These are phyloP conservation scores for Penicillium fuscoglaucum DNA, from an alignment of 2,329 filamentous ascomycete genomes.

Conservation along the genomic window DNA sequence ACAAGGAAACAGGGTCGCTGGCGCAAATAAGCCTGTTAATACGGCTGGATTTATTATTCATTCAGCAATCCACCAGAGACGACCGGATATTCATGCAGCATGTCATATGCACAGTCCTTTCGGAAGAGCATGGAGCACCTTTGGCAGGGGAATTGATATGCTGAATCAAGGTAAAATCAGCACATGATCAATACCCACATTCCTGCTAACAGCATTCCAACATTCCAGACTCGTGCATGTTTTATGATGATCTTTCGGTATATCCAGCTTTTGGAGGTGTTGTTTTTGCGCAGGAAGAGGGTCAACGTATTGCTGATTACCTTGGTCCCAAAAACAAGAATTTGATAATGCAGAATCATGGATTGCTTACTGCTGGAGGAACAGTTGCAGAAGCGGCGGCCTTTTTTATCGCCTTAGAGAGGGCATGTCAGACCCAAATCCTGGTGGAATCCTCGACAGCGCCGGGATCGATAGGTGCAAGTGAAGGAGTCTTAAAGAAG, in stretches of 20 bases:
- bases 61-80: constrained; percentile 46
- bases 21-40: constrained; percentile 44
- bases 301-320: constrained; percentile 43
- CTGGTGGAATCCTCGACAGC: constrained; percentile 61
- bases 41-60: constrained; percentile 52
- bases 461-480: constrained; percentile 48
- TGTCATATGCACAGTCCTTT: constrained; percentile 49
- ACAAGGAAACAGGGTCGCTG: constrained; percentile 45
- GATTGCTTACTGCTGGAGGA: constrained; percentile 58
- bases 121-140: constrained; percentile 46
- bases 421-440: constrained; percentile 68
- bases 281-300: constrained; percentile 48
- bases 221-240: constrained; percentile 22
- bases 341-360: constrained; percentile 35
- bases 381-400: constrained; percentile 75
- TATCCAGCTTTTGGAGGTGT: constrained; percentile 51
- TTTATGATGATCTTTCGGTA: constrained; percentile 30
- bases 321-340: constrained; percentile 24
- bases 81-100: constrained; percentile 49
- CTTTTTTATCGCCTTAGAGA: constrained; percentile 67
- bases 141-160: constrained; percentile 47
- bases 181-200: background rate
- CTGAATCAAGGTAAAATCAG: constrained; percentile 39
- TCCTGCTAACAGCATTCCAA: background rate
- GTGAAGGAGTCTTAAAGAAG: constrained; percentile 43